Evolutionary conservation across 2,329 filamentous ascomycete genomes (phyloP).

Genomic region (Westerdykella aurantiaca): DNA sequence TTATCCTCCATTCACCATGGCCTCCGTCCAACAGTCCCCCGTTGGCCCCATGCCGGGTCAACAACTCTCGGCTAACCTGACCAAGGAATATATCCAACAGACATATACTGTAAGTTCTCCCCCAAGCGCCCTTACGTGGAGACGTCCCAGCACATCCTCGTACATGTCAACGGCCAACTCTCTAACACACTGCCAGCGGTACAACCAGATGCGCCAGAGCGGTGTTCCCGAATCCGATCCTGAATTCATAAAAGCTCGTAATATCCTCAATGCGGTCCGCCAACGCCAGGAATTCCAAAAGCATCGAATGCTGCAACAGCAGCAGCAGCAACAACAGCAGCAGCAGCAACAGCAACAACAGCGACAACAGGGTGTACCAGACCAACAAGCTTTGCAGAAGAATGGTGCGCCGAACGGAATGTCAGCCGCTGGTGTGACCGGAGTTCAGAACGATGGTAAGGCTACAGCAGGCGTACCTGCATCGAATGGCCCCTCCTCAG

Average conservation of each 20-base stretch:
- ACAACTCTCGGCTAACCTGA: conserved; percentile 61
- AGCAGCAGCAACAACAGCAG: conserved; percentile 52
- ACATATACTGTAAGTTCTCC: conserved; percentile 55
- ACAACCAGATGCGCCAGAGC: conserved; percentile 78
- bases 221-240: conserved; percentile 78
- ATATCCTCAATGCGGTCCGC: conserved; percentile 67
- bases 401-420: conserved; percentile 50
- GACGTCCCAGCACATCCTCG: conserved; percentile 1
- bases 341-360: conserved; percentile 43
- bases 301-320: conserved; percentile 41
- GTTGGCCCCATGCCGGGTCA: conserved; percentile 57
- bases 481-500: conserved; percentile 19
- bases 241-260: conserved; percentile 76
- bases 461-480: conserved; percentile 12
- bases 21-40: conserved; percentile 69
- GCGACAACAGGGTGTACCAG: conserved; percentile 50
- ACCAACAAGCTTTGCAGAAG: conserved; percentile 45
- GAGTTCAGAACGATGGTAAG: conserved; percentile 18
- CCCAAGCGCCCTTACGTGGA: conserved; percentile 5
- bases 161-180: neutral
- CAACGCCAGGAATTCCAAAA: conserved; percentile 53
- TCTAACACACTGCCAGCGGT: conserved; percentile 60
- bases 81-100: conserved; percentile 71
- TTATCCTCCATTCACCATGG: conserved; percentile 50
- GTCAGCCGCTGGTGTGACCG: conserved; percentile 19